phyloP scores from a whole-genome alignment of 441 rosid species.

The Pelargonium exstipulatum region DNA sequence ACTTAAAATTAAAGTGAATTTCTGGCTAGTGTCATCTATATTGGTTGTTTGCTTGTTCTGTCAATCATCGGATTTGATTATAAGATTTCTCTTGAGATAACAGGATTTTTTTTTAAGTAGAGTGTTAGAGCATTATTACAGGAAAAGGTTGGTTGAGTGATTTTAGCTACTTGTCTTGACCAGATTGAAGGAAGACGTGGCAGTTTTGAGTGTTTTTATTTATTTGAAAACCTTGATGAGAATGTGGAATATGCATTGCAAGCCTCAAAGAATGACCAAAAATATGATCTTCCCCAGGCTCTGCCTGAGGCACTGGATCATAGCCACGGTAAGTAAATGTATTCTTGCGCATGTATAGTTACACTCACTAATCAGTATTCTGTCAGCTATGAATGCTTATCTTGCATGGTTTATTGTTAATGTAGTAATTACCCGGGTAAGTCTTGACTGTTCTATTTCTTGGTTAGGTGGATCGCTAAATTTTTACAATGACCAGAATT shows the following conservation, averaged over 20 bases:
- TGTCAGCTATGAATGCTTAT: neutral
- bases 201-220: conserved; percentile 65
- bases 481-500: conserved; percentile 41
- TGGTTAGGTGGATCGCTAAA: conserved; percentile 44
- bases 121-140: neutral
- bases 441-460: conserved; percentile 5
- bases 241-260: conserved; percentile 31
- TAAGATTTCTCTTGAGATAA: conserved; percentile 7
- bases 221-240: conserved; percentile 56
- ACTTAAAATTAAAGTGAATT: neutral
- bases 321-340: conserved; percentile 48
- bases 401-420: conserved; percentile 9
- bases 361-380: neutral
- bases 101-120: neutral
- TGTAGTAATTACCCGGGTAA: neutral
- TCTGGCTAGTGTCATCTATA: conserved; percentile 13
- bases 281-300: conserved; percentile 54
- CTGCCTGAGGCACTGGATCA: conserved; percentile 55
- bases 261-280: conserved; percentile 29
- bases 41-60: conserved; percentile 8
- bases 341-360: neutral
- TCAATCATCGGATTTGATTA: conserved; percentile 8
- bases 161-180: conserved; percentile 22
- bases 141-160: conserved; percentile 12
- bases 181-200: conserved; percentile 72